These are phyloP conservation scores for Leccinum ochraceum DNA, from an alignment of 768 basidiomycete genomes.

Conservation along the genomic window DNA sequence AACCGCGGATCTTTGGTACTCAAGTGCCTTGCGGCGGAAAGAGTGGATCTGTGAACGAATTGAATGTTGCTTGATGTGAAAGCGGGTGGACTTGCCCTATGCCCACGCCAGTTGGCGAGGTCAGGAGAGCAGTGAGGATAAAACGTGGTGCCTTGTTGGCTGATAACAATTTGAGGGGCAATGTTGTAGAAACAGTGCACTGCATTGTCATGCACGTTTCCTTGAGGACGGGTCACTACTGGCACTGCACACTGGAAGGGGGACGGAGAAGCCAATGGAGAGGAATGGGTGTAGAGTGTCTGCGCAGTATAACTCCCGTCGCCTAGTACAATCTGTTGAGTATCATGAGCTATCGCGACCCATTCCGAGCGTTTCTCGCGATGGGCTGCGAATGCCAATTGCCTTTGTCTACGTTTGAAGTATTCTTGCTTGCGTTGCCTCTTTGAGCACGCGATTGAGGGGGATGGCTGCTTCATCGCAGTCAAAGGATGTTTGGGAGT, in stretches of 20 bases:
- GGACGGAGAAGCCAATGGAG: slow-evolving; percentile 10
- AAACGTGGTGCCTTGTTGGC: slow-evolving; percentile 40
- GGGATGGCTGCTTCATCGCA: slow-evolving; percentile 27
- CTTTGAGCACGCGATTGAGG: slow-evolving; percentile 16
- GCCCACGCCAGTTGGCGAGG: slow-evolving; percentile 38
- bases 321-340: slow-evolving; percentile 39
- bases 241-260: slow-evolving; percentile 20
- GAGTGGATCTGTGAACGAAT: slow-evolving; percentile 33
- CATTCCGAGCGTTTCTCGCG: slow-evolving; percentile 32
- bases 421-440: slow-evolving; percentile 26
- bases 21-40: slow-evolving; percentile 35
- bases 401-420: slow-evolving; percentile 21
- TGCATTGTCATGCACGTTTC: background rate
- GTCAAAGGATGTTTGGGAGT: slow-evolving; percentile 23
- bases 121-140: slow-evolving; percentile 40
- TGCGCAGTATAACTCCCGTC: slow-evolving; percentile 43
- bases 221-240: slow-evolving; percentile 9
- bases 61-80: slow-evolving; percentile 24
- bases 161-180: slow-evolving; percentile 36
- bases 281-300: slow-evolving; percentile 11
- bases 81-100: slow-evolving; percentile 7
- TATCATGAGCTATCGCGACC: slow-evolving; percentile 38
- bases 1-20: slow-evolving; percentile 13
- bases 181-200: slow-evolving; percentile 33
- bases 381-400: slow-evolving; percentile 22